Base-by-base conservation (phyloP, 2,329 filamentous ascomycete species). In the Beauveria caledonica region DNA sequence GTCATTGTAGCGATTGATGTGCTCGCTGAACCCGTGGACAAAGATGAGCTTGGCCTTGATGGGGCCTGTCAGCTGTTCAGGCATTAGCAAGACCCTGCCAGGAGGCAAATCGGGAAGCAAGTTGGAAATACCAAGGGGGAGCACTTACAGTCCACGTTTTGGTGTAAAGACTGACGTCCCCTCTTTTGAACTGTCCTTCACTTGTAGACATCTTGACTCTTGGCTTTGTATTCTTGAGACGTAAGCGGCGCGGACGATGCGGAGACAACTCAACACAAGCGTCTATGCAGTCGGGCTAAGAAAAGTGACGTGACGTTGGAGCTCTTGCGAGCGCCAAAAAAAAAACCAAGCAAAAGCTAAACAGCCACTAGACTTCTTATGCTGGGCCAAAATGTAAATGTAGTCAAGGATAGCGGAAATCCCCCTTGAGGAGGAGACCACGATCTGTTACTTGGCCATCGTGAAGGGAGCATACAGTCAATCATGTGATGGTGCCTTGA, bases 11-110 rank as follows among this genome's bases (percentile, higher is more conserved):
- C 85, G 83, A 73, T 89, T 86, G 72, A 89, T 78, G 73, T 95
- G 90, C 73, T 96, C 92, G 72, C 86, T 91, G 79, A 92, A 97
- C 68, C 92, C 92, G 75, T 97, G 92, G 64, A 97, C 77, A 73
- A 95, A 89, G 67, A 94, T 79, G 54, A 96, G 73, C 66, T 89
- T 88, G 40, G 92, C 92, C 68, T 81, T 83, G 60, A 81, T 73
- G 13, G 79, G 73, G 15, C 77, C 80, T 33, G 80, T 72, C 33
- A 84, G 84, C 86, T 86, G 51, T 21, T 21, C 39, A 46, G 48
- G 52, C 60, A 27, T 51, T 27, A 46, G 53, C 19, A 5, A 49
- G 54, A 48, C n/a, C 25, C 29, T 23, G 40, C 42, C 17, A 5
- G 5, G 6, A 17, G 15, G 36, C 27, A n/a, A 33, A 45, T 33